phyloP scores from a whole-genome alignment of 2,329 filamentous ascomycete species.

The Leptographium galeiforme region DNA sequence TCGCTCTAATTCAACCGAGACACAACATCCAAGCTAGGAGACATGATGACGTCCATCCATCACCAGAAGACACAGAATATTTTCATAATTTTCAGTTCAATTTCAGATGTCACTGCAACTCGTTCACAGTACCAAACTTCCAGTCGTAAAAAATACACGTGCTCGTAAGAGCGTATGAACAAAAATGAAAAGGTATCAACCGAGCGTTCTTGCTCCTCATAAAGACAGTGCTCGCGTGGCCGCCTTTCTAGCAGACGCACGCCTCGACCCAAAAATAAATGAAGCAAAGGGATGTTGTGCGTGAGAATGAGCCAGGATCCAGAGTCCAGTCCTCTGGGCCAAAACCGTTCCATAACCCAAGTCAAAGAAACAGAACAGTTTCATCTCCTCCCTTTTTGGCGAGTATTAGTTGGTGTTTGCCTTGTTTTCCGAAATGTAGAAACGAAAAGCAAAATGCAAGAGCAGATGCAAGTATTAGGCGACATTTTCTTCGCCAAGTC shows the following conservation, averaged over 20 bases:
- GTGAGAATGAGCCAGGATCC: not conserved
- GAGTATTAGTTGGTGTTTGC: not conserved
- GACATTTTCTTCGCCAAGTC: not conserved
- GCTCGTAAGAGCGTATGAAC: not conserved
- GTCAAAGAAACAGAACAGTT: not conserved
- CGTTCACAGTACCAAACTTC: not conserved
- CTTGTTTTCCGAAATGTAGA: not conserved
- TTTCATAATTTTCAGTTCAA: not conserved
- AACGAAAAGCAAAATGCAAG: not conserved
- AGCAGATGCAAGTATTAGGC: not conserved
- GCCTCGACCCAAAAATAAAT: not conserved
- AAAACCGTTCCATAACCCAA: not conserved
- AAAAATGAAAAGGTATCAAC: slow-evolving; percentile 1
- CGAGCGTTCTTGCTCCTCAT: not conserved
- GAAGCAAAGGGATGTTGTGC: not conserved
- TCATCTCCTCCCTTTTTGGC: too few species aligned
- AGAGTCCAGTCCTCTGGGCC: not conserved
- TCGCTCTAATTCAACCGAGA: too few species aligned
- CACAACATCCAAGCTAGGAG: too few species aligned
- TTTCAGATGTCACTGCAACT: not conserved
- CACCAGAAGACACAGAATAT: too few species aligned
- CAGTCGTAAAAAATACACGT: not conserved
- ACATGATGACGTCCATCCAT: too few species aligned
- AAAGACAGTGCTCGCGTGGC: not conserved
- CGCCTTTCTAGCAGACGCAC: not conserved